Evolutionary conservation across 2,329 filamentous ascomycete species (phyloP).

Genomic region (Phialemoniopsis sp.): DNA sequence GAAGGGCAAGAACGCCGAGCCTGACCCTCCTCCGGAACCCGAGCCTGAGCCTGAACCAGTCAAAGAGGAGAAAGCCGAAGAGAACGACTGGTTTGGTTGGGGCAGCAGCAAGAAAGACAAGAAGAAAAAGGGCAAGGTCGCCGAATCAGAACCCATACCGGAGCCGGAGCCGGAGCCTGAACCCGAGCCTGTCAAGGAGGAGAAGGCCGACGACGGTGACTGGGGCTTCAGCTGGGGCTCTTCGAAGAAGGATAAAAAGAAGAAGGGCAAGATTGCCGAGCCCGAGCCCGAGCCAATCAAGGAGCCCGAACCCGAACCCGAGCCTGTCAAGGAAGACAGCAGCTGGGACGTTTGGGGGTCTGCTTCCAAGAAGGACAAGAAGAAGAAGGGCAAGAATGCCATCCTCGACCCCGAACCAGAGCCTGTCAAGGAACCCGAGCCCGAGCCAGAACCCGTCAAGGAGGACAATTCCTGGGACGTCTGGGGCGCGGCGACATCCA

Average conservation of each 20-base stretch:
- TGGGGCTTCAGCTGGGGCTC: constrained; percentile 14
- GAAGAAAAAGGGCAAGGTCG: constrained; percentile 20
- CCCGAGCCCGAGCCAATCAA: constrained; percentile 5
- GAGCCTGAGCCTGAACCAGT: constrained; percentile 4
- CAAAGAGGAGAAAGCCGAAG: constrained; percentile 7
- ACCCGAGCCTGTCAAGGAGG: constrained; percentile 4
- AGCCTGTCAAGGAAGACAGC: constrained; percentile 18
- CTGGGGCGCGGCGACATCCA: neutral
- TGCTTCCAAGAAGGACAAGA: constrained; percentile 39
- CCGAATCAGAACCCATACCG: constrained; percentile 1
- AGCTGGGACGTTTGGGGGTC: constrained; percentile 37
- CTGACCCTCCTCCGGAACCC: constrained; percentile 1
- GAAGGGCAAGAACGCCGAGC: constrained; percentile 7
- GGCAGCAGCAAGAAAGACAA: constrained; percentile 13
- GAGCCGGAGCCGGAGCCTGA: constrained; percentile 5
- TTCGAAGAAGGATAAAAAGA: constrained; percentile 34
- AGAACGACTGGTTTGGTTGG: constrained; percentile 22
- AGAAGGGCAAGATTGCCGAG: constrained; percentile 25
- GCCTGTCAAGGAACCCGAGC: constrained; percentile 7
- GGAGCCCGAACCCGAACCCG: constrained; percentile 8
- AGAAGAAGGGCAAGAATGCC: constrained; percentile 26
- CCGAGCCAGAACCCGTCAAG: constrained; percentile 9
- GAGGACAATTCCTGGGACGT: constrained; percentile 5
- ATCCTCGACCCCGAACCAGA: constrained; percentile 10
- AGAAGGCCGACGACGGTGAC: constrained; percentile 6